Evolutionary conservation across 106 monocot genomes (phyloP).

Genomic region (Alisma plantagoaquatica): DNA sequence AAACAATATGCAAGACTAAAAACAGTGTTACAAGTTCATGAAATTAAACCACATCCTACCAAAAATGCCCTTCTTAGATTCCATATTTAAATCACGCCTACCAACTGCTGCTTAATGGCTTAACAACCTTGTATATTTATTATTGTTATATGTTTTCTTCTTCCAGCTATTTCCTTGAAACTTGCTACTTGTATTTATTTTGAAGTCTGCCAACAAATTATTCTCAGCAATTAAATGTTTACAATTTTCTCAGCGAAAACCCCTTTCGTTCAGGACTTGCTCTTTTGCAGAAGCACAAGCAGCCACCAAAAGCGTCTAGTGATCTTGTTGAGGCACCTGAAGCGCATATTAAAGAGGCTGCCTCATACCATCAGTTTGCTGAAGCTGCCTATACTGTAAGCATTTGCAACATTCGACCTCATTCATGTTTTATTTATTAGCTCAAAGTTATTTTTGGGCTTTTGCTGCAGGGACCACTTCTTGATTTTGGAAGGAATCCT

Average conservation of each 20-base stretch:
- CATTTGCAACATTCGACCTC: background rate
- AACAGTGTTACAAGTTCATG: too few species aligned
- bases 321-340: conserved; percentile 53
- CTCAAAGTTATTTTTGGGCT: background rate
- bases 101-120: too few species aligned
- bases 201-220: too few species aligned
- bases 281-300: conserved; percentile 56
- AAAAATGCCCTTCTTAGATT: too few species aligned
- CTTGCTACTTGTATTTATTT: too few species aligned
- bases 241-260: background rate
- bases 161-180: too few species aligned
- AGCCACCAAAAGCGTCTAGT: conserved; percentile 17
- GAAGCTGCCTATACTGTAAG: conserved; percentile 97
- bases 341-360: conserved; percentile 53
- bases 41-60: too few species aligned
- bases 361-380: conserved; percentile 68
- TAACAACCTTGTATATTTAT: too few species aligned
- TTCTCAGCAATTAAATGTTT: too few species aligned
- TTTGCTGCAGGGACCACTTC: conserved; percentile 62
- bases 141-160: too few species aligned
- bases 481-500: conserved; percentile 97
- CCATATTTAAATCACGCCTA: too few species aligned
- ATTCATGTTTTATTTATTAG: background rate
- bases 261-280: conserved; percentile 57
- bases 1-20: too few species aligned